Conservation (phyloP, 495 filamentous ascomycete genomes). For the Astrocystis sublimbata region DNA sequence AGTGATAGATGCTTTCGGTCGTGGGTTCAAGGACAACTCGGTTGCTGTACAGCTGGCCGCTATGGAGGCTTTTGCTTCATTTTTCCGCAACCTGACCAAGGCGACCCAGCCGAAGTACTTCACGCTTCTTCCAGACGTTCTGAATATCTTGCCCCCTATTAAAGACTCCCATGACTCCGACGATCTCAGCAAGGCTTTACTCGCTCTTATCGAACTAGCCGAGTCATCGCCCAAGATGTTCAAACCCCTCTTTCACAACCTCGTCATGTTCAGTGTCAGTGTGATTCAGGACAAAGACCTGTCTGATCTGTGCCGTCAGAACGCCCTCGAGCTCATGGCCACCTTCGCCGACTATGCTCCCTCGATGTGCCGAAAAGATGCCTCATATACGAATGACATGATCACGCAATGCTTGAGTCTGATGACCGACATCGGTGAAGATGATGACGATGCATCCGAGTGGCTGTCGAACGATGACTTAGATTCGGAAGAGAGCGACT, state of each 20-base stretch:
- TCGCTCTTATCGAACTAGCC: constrained; percentile 90
- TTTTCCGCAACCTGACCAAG: constrained; percentile 87
- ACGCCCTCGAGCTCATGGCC: constrained; percentile 93
- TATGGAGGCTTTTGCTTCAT: constrained; percentile 94
- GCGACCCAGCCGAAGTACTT: constrained; percentile 87
- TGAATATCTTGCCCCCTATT: constrained; percentile 90
- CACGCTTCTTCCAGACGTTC: constrained; percentile 77
- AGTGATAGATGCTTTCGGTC: constrained; percentile 79
- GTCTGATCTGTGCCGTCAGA: constrained; percentile 85
- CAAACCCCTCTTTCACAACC: constrained; percentile 81
- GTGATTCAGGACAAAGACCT: constrained; percentile 96
- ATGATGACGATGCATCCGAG: constrained; percentile 94
- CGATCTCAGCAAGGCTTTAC: constrained; percentile 80
- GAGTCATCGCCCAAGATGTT: constrained; percentile 96
- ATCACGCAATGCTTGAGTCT: constrained; percentile 97
- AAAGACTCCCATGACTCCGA: constrained; percentile 88
- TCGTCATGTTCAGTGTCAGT: constrained; percentile 88
- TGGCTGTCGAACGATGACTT: constrained; percentile 95
- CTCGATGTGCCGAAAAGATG: constrained; percentile 90
- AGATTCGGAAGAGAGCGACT: constrained; percentile 92
- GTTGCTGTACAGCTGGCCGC: constrained; percentile 84
- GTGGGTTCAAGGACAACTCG: constrained; percentile 87
- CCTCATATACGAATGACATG: constrained; percentile 90
- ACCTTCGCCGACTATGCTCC: constrained; percentile 96
- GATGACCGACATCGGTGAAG: constrained; percentile 97